Evolutionary conservation across 768 basidiomycete species (phyloP), one percentile per base, ranked within the genome.

Genomic region (Clitopilus passeckerianus): DNA sequence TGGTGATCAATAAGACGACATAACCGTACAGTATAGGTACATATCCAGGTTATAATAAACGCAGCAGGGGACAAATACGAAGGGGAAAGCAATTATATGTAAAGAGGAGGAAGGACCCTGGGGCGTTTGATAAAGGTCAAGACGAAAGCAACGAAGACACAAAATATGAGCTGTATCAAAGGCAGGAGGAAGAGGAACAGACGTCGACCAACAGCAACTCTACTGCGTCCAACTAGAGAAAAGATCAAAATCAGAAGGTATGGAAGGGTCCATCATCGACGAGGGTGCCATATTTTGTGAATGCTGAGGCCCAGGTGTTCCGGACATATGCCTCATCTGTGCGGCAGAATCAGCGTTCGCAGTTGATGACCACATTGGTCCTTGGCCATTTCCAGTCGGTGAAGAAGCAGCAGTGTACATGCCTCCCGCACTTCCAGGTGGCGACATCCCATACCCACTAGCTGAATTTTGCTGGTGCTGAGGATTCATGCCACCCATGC

Each of bases 271-370:
- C 46, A 50, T 50, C 46, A 50, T 50, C 16, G 46, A 50, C 15
- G 37, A 5, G 10, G 46, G 46, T 23, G 15, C 46, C 46, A 50
- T 50, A 50, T 63, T 66, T 56, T 68, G 67, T 62, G 72, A 70
- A 61, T 75, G 72, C 60, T 74, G 75, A 62, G 80, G 80, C 14
- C 69, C 76, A 61, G 84, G 78, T 46, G 85, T 86, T 52, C 71
- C 74, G 34, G 80, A 77, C 79, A 84, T 75, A 63, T 82, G 77
- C 59, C 82, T 77, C 53, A 77, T 71, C 57, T 77, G 72, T 46
- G 79, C 71, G 58, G 66, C 58, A 56, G 71, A 76, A 43, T 77
- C 76, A 50, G 20, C 46, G 18, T 18, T 20, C n/a, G 46, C 46
- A 50, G 46, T 50, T 22, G 46, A 50, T 20, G 46, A 50, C 46